Evolutionary conservation across 2,329 filamentous ascomycete species (phyloP), one percentile per base, ranked within the genome.

Genomic region (Fusarium foetens): DNA sequence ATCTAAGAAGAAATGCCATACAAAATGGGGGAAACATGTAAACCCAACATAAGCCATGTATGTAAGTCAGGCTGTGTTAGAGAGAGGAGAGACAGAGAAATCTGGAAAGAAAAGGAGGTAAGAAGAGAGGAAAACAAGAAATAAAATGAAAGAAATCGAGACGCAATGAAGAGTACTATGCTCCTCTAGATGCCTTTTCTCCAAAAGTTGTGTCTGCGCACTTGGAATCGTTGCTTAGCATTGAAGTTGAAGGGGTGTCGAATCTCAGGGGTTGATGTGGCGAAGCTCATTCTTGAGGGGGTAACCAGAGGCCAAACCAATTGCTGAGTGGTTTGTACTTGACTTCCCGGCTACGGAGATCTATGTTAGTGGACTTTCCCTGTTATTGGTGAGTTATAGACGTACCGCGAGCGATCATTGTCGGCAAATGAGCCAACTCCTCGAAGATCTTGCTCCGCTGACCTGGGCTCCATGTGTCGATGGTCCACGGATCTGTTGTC

Each of bases 301-400:
- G 76, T 29, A 77, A 45, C 75, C 76, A 77, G 54, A 77, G 66
- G 52, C 74, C 74, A 38, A 76, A 77, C 76, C 76, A 77, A 45
- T 76, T 77, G 48, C 73, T 71, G 35, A 77, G 74, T 9, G 76
- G 76, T 61, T 76, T 77, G 33, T 77, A 77, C 63, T 77, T 75
- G 58, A 77, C 70, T 60, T 68, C 70, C 39, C 68, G 66, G 13
- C 76, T 75, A 27, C 17, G 31, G 6, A 42, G 16, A 21, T 27
- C 39, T n/a, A 57, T 27, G 57, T 74, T 38, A 74, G 53, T 66
- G 5, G 21, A 3, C 12, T 27, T 27, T 12, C 5, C 21, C 10
- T 36, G 5, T 3, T 19, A 16, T 38, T 33, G 6, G 11, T 13
- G 31, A 33, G 8, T 9, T 13, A 17, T 17, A 21, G 10, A 53